These are phyloP conservation scores for Cladobotryum protrusum DNA, from an alignment of 2,329 filamentous ascomycete species.

Conservation along the genomic window DNA sequence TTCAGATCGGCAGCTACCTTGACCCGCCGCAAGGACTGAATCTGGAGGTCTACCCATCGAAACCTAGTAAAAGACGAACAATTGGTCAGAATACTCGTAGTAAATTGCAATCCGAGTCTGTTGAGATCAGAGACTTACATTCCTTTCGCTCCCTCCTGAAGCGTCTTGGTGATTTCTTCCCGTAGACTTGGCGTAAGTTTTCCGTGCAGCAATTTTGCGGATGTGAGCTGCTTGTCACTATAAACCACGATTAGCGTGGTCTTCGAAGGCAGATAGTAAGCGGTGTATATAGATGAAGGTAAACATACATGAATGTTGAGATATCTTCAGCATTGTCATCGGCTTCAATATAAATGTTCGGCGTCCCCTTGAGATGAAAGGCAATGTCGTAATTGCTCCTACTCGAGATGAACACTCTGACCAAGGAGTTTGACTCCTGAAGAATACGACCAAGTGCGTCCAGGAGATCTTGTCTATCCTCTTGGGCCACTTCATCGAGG, in stretches of 20 bases:
- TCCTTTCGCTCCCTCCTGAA: conserved; percentile 1
- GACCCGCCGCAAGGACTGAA: background rate
- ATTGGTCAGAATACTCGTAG: background rate
- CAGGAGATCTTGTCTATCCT: conserved; percentile 1
- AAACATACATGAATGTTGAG: conserved; percentile 3
- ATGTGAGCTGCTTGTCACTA: conserved; percentile 3
- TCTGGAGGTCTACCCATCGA: conserved; percentile 5
- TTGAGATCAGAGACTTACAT: background rate
- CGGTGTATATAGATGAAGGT: background rate
- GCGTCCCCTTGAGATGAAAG: background rate
- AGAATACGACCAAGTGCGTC: background rate
- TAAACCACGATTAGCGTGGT: background rate
- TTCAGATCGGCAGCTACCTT: conserved; percentile 4
- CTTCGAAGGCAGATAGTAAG: too few relatives aligned
- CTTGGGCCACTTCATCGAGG: conserved; percentile 3
- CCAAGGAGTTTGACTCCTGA: background rate
- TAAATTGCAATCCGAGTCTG: background rate
- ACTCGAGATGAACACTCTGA: conserved; percentile 4
- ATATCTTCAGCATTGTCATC: conserved; percentile 6
- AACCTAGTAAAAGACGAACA: background rate
- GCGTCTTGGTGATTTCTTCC: background rate
- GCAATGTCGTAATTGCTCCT: conserved; percentile 4
- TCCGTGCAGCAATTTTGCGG: background rate
- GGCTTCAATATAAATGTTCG: conserved; percentile 1
- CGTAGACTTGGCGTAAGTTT: conserved; percentile 2